phyloP scores from a whole-genome alignment of 768 basidiomycete genomes.

The Crucibulum laeve region DNA sequence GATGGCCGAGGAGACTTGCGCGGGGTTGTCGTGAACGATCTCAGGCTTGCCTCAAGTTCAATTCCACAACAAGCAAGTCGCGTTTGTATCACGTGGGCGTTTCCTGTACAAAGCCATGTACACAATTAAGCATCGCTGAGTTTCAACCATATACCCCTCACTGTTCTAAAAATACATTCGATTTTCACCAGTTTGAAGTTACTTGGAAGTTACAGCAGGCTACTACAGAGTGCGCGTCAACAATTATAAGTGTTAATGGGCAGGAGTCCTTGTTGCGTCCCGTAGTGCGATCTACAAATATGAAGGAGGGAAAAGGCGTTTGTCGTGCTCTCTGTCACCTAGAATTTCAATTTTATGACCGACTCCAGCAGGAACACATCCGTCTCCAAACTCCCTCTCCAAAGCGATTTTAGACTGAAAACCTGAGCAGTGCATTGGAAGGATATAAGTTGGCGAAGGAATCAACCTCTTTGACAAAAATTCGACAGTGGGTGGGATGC shows the following conservation, averaged over 20 bases:
- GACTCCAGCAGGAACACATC: constrained; percentile 74
- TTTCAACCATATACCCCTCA: too few relatives aligned
- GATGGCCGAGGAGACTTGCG: too few relatives aligned
- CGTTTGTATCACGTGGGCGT: too few relatives aligned
- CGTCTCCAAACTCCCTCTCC: constrained; percentile 64
- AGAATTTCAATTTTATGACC: constrained; percentile 60
- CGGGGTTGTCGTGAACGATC: too few relatives aligned
- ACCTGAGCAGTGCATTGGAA: constrained; percentile 86
- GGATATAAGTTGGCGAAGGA: constrained; percentile 64
- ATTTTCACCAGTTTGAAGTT: neutral
- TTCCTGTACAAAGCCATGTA: too few relatives aligned
- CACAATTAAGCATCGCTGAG: too few relatives aligned
- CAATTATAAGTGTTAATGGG: too few relatives aligned
- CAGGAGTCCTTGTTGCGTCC: too few relatives aligned
- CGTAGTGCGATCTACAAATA: constrained; percentile 16
- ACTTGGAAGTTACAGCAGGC: too few relatives aligned
- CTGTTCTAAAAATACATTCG: neutral
- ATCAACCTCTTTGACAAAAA: constrained; percentile 59
- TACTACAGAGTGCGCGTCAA: too few relatives aligned
- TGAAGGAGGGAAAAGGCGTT: constrained; percentile 25
- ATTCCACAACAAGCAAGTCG: too few relatives aligned
- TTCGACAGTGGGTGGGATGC: constrained; percentile 66
- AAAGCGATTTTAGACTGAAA: constrained; percentile 73
- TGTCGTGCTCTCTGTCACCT: constrained; percentile 42
- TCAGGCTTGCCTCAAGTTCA: too few relatives aligned